These are phyloP conservation scores for Pistacia vera DNA, from an alignment of 345 rosid species.

Conservation along the genomic window DNA sequence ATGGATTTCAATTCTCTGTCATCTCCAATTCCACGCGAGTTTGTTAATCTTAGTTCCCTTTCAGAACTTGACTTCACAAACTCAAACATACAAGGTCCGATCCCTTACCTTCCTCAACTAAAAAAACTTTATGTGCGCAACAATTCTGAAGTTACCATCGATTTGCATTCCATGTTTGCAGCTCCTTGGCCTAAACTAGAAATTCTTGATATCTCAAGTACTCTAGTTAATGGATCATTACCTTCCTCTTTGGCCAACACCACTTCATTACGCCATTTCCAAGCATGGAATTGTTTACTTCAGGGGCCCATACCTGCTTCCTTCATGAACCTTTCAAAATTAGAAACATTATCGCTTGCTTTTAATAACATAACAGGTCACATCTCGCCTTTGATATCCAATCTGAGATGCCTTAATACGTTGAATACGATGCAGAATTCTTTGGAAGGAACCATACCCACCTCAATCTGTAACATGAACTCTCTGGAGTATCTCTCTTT, in stretches of 20 bases:
- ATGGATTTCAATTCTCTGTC: constrained; percentile 26
- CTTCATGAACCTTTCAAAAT: constrained; percentile 15
- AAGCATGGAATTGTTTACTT: not conserved
- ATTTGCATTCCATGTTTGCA: too few species aligned
- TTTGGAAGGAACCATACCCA: constrained; percentile 24
- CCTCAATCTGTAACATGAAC: too few species aligned
- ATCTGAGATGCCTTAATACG: constrained; percentile 22
- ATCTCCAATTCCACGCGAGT: constrained; percentile 23
- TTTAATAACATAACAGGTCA: constrained; percentile 17
- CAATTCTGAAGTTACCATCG: too few species aligned
- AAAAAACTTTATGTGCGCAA: too few species aligned
- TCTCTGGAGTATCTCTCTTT: constrained; percentile 4
- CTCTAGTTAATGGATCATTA: constrained; percentile 11
- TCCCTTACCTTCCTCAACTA: too few species aligned
- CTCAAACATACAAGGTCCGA: too few species aligned
- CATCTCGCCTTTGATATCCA: constrained; percentile 16
- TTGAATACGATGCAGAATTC: not conserved
- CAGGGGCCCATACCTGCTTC: constrained; percentile 23
- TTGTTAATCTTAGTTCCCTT: constrained; percentile 27
- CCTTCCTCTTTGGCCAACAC: constrained; percentile 20
- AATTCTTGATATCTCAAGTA: too few species aligned
- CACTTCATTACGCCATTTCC: constrained; percentile 17
- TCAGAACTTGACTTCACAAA: constrained; percentile 12
- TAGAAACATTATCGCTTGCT: not conserved
- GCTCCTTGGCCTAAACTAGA: too few species aligned